A percentile compares a stretch with the other conserved stretches of the same genome.
These are phyloP conservation scores for Colletotrichum incanum DNA, from an alignment of 2,329 filamentous ascomycete genomes.

Conservation along the genomic window DNA sequence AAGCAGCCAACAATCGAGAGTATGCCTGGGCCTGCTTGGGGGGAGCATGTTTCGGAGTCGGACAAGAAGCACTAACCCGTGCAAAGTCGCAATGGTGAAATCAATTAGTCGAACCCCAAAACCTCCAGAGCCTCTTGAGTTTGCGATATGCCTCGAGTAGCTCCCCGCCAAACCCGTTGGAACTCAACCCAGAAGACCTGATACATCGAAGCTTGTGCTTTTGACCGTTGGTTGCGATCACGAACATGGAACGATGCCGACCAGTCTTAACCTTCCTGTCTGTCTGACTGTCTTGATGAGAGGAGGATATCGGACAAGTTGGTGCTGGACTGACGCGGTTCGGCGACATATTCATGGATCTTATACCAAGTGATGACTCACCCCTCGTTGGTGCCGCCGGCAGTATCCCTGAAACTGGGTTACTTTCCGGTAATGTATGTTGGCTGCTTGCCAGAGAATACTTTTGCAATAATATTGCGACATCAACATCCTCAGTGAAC, in stretches of 20 bases:
- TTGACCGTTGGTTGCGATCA: background rate
- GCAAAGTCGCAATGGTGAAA: constrained; percentile 20
- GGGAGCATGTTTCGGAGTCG: too few species aligned
- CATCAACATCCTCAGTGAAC: background rate
- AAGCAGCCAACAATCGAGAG: too few species aligned
- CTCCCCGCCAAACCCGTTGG: background rate
- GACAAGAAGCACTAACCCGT: too few species aligned
- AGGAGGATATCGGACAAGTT: background rate
- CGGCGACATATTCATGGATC: background rate
- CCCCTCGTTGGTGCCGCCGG: too few species aligned
- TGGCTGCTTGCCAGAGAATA: background rate
- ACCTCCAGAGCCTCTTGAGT: constrained; percentile 17
- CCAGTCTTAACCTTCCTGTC: background rate
- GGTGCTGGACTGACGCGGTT: background rate
- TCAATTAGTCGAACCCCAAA: constrained; percentile 1
- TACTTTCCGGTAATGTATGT: background rate
- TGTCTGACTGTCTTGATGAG: background rate
- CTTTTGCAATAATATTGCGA: background rate
- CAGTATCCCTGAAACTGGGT: background rate
- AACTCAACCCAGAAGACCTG: background rate
- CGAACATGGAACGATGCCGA: constrained; percentile 12
- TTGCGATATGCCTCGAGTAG: background rate
- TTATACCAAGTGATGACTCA: background rate
- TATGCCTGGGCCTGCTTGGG: background rate
- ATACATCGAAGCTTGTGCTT: background rate